Evolutionary conservation across 2,329 filamentous ascomycete species (phyloP), one percentile per base, ranked within the genome.

Genomic region (Parastagonospora nodorum): DNA sequence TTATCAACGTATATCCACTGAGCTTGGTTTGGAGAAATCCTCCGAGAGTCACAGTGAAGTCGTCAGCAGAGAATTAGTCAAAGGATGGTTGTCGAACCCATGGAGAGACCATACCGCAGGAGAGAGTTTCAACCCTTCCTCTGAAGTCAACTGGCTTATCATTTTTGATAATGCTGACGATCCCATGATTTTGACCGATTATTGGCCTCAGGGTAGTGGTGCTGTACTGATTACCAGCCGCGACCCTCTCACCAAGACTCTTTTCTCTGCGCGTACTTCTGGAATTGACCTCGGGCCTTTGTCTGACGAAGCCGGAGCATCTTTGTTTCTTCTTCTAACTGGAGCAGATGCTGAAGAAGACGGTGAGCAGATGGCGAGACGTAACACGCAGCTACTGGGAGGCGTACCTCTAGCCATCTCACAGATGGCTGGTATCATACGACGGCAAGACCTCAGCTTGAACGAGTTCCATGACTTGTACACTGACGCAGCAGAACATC

Each of bases 351-450:
- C 38, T 12, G 39, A 43, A 19, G 37, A 32, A 16, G 37, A 49
- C 11, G 37, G 35, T 30, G 45, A 35, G 36, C 16, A 36, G 19
- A 43, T n/a, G 29, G 46, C 59, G 9, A 32, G 31, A n/a, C 10
- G 27, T 49, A 14, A 16, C 37, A 16, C 33, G 19, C 19, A 24
- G 19, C 19, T 24, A 24, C 19, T 61, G 15, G 56, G 56, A 8
- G 58, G 58, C 38, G 24, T 63, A 8, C 60, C 60, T 29, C 39
- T 63, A 1, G 58, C 58, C 15, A 31, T 63, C 11, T 51, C 58
- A 5, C 60, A 63, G 30, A 63, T 61, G 53, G 58, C 51, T 15
- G 47, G 53, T n/a, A 43, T 61, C 31, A 60, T 61, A 39, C 36
- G 30, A 4, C 38, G 44, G 9, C 30, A 49, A 24, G 31, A 52